These are phyloP conservation scores for Ambrosia hybrid DNA, from an alignment of 140 eudicot genomes.

Conservation along the genomic window DNA sequence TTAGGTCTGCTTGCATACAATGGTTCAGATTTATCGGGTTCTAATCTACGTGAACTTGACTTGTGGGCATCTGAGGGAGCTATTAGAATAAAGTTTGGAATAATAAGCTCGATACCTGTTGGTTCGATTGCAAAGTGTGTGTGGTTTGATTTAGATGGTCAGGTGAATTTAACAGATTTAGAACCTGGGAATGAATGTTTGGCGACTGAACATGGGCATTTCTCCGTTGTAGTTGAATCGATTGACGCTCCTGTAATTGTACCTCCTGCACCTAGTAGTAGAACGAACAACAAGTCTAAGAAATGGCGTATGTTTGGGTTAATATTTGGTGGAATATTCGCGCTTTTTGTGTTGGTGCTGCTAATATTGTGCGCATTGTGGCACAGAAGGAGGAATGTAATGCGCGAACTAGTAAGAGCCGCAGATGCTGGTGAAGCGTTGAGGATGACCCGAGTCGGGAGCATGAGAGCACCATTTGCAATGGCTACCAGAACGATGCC, in stretches of 20 bases:
- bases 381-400: conserved; percentile 49
- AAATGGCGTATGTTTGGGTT: conserved; percentile 67
- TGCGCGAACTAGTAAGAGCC: conserved; percentile 72
- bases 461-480: conserved; percentile 78
- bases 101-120: conserved; percentile 40
- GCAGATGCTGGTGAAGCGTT: conserved; percentile 82
- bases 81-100: conserved; percentile 48
- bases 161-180: conserved; percentile 51
- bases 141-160: conserved; percentile 49
- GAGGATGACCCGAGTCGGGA: conserved; percentile 67
- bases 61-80: conserved; percentile 53
- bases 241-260: conserved; percentile 35
- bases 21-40: conserved; percentile 56
- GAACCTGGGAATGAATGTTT: conserved; percentile 43
- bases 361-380: conserved; percentile 44
- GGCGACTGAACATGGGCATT: conserved; percentile 59
- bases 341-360: conserved; percentile 48
- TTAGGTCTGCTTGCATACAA: conserved; percentile 81
- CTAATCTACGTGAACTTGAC: conserved; percentile 49
- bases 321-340: conserved; percentile 54
- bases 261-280: conserved; percentile 39
- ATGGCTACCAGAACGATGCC: conserved; percentile 82
- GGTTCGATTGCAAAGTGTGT: conserved; percentile 52
- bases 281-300: conserved; percentile 26
- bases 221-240: conserved; percentile 54